These are phyloP conservation scores for Prunus fruticosa DNA, from an alignment of 306 rosid species.

Conservation along the genomic window DNA sequence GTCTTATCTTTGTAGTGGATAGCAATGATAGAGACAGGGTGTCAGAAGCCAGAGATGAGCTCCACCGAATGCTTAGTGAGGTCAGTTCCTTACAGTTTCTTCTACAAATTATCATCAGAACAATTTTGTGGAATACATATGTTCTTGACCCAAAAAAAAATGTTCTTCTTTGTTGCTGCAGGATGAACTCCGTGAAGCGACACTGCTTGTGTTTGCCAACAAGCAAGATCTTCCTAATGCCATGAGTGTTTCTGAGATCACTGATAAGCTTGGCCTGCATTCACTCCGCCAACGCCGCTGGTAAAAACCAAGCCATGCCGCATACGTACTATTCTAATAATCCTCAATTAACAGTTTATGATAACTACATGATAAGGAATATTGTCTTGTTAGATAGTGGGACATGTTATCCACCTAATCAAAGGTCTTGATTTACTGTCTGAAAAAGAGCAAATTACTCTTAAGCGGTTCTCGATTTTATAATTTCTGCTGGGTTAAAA, in stretches of 20 bases:
- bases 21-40: constrained; percentile 85
- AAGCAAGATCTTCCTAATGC: constrained; percentile 64
- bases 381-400: neutral
- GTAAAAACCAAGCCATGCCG: constrained; percentile 19
- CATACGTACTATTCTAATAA: neutral
- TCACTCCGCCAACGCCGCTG: constrained; percentile 83
- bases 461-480: neutral
- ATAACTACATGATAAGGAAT: neutral
- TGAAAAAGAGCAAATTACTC: neutral
- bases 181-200: constrained; percentile 71
- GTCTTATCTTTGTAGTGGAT: constrained; percentile 80
- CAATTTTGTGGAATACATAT: neutral
- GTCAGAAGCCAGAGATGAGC: constrained; percentile 76
- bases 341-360: neutral
- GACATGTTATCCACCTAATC: neutral
- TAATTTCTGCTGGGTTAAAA: too few relatives aligned
- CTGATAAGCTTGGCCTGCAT: constrained; percentile 81
- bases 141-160: too few relatives aligned
- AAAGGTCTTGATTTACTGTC: neutral
- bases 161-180: constrained; percentile 12
- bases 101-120: neutral
- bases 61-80: constrained; percentile 88
- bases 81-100: constrained; percentile 23
- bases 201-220: constrained; percentile 56
- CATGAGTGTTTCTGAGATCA: constrained; percentile 70